phyloP scores from a whole-genome alignment of 257 asterid genomes.

The Solanum medicagineum region DNA sequence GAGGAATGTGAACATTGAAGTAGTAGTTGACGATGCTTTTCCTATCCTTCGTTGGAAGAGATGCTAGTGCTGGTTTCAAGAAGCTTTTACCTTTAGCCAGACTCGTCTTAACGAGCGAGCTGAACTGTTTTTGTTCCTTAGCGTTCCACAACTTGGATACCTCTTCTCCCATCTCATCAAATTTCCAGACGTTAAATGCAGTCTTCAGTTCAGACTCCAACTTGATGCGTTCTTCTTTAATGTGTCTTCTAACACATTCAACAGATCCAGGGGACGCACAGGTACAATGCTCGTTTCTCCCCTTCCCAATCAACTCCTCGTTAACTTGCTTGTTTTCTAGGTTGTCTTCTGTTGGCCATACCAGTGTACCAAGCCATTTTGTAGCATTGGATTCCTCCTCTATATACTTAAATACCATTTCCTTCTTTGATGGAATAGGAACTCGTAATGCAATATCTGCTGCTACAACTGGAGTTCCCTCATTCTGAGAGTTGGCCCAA shows the following conservation, averaged over 20 bases:
- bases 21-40: slow-evolving; percentile 12
- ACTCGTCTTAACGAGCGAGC: not conserved
- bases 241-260: slow-evolving; percentile 11
- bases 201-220: slow-evolving; percentile 11
- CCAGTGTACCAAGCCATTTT: slow-evolving; percentile 10
- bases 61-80: slow-evolving; percentile 5
- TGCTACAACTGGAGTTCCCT: not conserved
- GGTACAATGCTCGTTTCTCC: not conserved
- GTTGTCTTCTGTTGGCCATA: slow-evolving; percentile 3
- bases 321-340: not conserved
- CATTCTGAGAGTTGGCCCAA: not conserved
- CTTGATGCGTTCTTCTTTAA: not conserved
- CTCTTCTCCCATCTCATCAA: slow-evolving; percentile 16
- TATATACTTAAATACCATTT: not conserved
- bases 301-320: not conserved
- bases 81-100: not conserved
- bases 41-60: slow-evolving; percentile 3
- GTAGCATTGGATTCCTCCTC: not conserved
- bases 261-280: slow-evolving; percentile 6
- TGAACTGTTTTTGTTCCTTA: slow-evolving; percentile 7
- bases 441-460: not conserved
- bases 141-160: slow-evolving; percentile 5
- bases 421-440: not conserved
- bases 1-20: slow-evolving; percentile 12
- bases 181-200: slow-evolving; percentile 11